Evolutionary conservation across 2,329 filamentous ascomycete genomes (phyloP), one percentile per base, ranked within the genome.

Genomic region (Apiospora phragmitis): DNA sequence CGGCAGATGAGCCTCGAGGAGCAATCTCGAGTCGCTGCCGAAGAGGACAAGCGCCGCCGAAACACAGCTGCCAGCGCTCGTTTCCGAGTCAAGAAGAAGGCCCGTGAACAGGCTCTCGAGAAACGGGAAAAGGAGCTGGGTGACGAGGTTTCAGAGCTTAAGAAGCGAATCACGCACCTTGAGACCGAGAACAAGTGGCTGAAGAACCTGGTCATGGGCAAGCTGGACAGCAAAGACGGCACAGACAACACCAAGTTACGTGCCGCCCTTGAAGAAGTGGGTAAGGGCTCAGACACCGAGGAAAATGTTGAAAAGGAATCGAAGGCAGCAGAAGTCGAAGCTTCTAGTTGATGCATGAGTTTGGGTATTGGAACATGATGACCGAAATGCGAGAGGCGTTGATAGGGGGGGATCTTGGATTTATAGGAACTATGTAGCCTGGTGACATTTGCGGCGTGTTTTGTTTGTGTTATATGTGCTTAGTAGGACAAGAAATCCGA

Each of bases 71-170:
- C 94, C 70, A 94, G 92, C 74, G 94, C 94, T 24, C 92, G 94
- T 67, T 97, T 97, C 87, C 92, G 94, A 71, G 90, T 96, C 80
- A 97, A 97, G 90, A 97, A 97, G 91, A 97, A 97, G 89, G 93
- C 96, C 83, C 92, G 94, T 68, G 94, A 97, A 85, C 93, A 95
- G 81, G 92, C 93, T 11, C 89, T 97, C 68, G 93, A 95, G 81
- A 90, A 90, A 77, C 92, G 90, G 4, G 91, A 94, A 76, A 94
- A 94, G 81, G 94, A 97, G 75, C 93, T 95, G 83, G 89, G 89
- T 38, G 93, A 96, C 65, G 94, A 94, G 83, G 92, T 95, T 68
- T 85, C 89, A 24, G 85, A 86, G 24, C 87, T 97, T 8, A 93
- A 97, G 82, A 87, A 87, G 76, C 90, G 90, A 71, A 91, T 96